Evolutionary conservation across 1,139 yeast genomes (phyloP).

Genomic region (Hemisphaericaspora xylanilytica): DNA sequence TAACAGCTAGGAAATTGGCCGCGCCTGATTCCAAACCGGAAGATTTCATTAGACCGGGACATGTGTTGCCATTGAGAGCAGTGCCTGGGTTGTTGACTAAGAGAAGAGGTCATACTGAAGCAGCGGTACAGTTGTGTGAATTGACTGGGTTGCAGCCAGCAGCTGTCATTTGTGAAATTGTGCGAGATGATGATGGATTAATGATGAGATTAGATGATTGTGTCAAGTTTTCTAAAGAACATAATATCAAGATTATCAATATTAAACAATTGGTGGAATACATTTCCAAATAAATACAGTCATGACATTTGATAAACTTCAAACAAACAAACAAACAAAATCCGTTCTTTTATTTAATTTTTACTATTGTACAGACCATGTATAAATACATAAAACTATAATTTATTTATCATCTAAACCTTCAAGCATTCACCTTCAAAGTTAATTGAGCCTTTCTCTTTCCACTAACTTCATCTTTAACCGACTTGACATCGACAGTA

Average conservation of each 20-base stretch:
- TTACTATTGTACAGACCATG: not conserved
- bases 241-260: conserved; percentile 69
- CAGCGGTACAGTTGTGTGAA: conserved; percentile 83
- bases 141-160: conserved; percentile 81
- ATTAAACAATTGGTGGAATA: conserved; percentile 73
- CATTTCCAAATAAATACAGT: too few species aligned
- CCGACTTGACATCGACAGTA: conserved; percentile 74
- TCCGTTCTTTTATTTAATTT: too few species aligned
- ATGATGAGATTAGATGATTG: conserved; percentile 96
- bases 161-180: conserved; percentile 91
- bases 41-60: conserved; percentile 90
- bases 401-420: conserved; percentile 1
- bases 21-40: conserved; percentile 51
- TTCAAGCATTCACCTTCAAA: conserved; percentile 35
- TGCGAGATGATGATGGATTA: conserved; percentile 86
- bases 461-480: conserved; percentile 84
- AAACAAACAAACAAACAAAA: too few species aligned
- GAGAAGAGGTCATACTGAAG: conserved; percentile 98
- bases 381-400: conserved; percentile 2
- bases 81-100: conserved; percentile 75
- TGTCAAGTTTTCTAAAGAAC: conserved; percentile 59
- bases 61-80: conserved; percentile 88
- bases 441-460: conserved; percentile 86
- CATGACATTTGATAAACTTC: too few species aligned
- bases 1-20: conserved; percentile 75